Percentiles rank a stretch among this genome's conserved stretches.
phyloP scores from a whole-genome alignment of 106 monocot genomes.

The Allium fistulosum region DNA sequence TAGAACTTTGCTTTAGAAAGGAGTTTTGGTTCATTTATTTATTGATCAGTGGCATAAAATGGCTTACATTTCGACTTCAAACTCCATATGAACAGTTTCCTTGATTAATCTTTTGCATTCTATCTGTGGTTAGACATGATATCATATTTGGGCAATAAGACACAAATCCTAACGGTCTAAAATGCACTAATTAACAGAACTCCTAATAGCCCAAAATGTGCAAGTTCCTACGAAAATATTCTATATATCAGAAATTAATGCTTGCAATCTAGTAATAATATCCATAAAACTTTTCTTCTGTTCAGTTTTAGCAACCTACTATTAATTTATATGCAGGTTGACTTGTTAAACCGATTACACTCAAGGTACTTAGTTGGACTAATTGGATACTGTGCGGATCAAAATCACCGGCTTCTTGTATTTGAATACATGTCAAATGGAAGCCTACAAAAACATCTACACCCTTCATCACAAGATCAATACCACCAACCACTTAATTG shows the following conservation, averaged over 20 bases:
- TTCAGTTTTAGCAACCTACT: not conserved
- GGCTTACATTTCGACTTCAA: too few relatives aligned
- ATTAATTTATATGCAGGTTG: conserved; percentile 26
- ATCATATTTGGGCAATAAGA: too few relatives aligned
- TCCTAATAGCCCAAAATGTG: too few relatives aligned
- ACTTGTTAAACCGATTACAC: conserved; percentile 39
- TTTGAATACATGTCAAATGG: conserved; percentile 93
- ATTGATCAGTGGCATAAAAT: too few relatives aligned
- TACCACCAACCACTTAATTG: conserved; percentile 39
- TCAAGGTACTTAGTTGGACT: conserved; percentile 39
- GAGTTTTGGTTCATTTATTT: too few relatives aligned
- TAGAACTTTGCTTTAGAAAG: too few relatives aligned
- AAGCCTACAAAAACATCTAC: conserved; percentile 68
- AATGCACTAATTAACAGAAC: too few relatives aligned
- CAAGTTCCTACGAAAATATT: not conserved
- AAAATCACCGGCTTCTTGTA: conserved; percentile 61
- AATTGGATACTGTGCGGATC: conserved; percentile 57
- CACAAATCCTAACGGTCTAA: too few relatives aligned
- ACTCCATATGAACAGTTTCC: too few relatives aligned
- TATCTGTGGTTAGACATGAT: too few relatives aligned
- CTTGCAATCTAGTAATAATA: not conserved
- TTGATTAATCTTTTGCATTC: too few relatives aligned
- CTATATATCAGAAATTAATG: not conserved
- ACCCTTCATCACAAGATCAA: conserved; percentile 12
- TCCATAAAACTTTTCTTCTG: not conserved